Percentiles rank a stretch among this genome's conserved stretches.
These are phyloP conservation scores for Globisporangium carolinianum DNA, from an alignment of 352 stramenopile species.

Conservation along the genomic window DNA sequence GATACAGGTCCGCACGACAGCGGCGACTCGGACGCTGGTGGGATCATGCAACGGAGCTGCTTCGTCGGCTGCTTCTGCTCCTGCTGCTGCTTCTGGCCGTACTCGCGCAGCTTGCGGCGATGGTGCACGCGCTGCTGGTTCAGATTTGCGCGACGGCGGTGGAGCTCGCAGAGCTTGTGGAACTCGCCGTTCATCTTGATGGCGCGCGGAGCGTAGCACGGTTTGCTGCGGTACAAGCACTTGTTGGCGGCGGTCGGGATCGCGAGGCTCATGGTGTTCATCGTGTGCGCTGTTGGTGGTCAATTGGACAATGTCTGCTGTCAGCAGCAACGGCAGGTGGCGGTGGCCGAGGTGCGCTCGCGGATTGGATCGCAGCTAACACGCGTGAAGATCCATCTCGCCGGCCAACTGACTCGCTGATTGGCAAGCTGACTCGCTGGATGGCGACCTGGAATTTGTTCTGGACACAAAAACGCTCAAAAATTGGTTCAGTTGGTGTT, in stretches of 20 bases:
- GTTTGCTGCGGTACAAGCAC: conserved; percentile 28
- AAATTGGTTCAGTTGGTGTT: no score
- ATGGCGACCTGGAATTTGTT: background rate
- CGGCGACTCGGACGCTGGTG: background rate
- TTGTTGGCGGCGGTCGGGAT: background rate
- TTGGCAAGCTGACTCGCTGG: background rate
- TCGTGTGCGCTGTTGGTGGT: background rate
- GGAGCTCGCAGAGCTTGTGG: conserved; percentile 82
- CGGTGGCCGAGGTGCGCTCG: no score
- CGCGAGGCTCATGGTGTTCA: background rate
- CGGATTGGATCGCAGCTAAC: background rate
- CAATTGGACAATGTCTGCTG: conserved; percentile 1
- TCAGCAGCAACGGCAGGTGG: no score
- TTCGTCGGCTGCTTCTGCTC: conserved; percentile 20
- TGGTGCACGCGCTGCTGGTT: conserved; percentile 79
- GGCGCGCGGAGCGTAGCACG: conserved; percentile 72
- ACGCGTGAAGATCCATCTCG: background rate
- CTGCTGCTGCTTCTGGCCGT: conserved; percentile 33
- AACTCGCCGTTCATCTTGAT: conserved; percentile 79
- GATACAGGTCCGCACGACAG: background rate
- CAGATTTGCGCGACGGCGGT: conserved; percentile 76
- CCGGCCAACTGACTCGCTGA: background rate
- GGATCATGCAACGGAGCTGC: background rate
- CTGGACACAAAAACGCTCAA: background rate
- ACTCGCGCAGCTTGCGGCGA: conserved; percentile 53